phyloP scores from a whole-genome alignment of 208 protist species.

The Angomonas ambiguus region DNA sequence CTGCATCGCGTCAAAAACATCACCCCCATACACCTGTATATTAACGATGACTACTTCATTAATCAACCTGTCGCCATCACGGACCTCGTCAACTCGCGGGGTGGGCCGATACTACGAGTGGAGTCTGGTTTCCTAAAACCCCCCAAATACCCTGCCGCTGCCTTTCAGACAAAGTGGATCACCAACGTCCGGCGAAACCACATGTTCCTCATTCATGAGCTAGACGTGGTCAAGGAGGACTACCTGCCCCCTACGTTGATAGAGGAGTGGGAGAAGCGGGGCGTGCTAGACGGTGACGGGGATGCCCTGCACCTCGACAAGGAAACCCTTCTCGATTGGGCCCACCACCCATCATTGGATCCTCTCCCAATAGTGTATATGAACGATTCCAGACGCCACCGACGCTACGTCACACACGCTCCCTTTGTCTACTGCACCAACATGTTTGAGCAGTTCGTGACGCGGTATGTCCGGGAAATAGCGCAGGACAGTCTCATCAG shows the following conservation, averaged over 20 bases:
- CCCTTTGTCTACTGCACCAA: conserved; percentile 65
- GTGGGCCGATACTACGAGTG: conserved; percentile 53
- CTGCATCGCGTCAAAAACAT: conserved; percentile 48
- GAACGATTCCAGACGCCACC: conserved; percentile 13
- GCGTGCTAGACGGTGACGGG: too few species aligned
- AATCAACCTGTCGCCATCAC: conserved; percentile 47
- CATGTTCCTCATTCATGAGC: conserved; percentile 14
- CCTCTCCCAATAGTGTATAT: background rate
- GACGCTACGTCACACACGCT: conserved; percentile 48
- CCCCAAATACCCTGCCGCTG: too few species aligned
- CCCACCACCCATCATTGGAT: background rate
- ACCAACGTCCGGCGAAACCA: too few species aligned
- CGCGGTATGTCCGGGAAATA: conserved; percentile 37
- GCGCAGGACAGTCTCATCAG: conserved; percentile 21
- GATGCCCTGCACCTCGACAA: background rate
- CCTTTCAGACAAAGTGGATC: too few species aligned
- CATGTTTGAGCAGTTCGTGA: conserved; percentile 36
- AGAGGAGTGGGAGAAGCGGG: background rate
- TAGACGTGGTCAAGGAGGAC: conserved; percentile 1
- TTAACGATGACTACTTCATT: conserved; percentile 78
- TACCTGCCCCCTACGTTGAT: background rate
- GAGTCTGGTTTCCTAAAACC: conserved; percentile 29
- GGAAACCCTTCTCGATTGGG: too few species aligned
- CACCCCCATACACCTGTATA: conserved; percentile 52
- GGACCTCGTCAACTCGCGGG: conserved; percentile 56